Conservation (phyloP, 192 early-diverging fungal species). For the Endogone sp. region DNA sequence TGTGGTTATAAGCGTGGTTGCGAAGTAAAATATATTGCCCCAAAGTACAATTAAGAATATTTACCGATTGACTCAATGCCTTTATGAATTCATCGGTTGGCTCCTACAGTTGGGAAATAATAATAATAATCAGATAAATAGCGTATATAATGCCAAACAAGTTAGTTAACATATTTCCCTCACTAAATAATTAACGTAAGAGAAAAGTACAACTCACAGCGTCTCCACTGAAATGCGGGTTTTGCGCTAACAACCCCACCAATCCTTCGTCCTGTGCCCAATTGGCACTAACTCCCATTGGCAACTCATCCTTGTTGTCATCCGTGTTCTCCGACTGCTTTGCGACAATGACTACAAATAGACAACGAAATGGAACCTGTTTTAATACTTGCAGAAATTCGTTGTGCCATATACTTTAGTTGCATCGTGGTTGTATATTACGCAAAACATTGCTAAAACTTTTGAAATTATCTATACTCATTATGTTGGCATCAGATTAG, state of each 20-base stretch:
- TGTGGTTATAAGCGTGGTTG: neutral
- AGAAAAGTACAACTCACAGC: constrained; percentile 9
- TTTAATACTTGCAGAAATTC: too few species aligned
- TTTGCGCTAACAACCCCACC: constrained; percentile 34
- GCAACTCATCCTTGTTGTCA: constrained; percentile 18
- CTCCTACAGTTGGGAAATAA: constrained; percentile 11
- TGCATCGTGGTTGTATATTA: too few species aligned
- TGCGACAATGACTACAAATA: constrained; percentile 10
- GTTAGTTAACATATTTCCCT: neutral
- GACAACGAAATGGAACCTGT: neutral
- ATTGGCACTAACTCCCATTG: constrained; percentile 32
- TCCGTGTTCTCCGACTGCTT: constrained; percentile 4
- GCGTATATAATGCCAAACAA: too few species aligned
- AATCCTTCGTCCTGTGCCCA: constrained; percentile 45
- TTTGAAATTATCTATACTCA: too few species aligned
- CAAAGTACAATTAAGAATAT: neutral
- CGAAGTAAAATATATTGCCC: neutral
- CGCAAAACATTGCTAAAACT: too few species aligned
- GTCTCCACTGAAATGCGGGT: constrained; percentile 34
- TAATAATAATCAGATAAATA: too few species aligned
- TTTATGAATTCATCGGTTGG: constrained; percentile 17
- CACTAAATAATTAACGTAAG: neutral
- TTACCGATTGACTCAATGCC: constrained; percentile 29
- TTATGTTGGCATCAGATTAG: neutral
- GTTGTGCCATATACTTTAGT: too few species aligned